Conservation (phyloP, 2,329 filamentous ascomycete species). For the Pseudogymnoascus sp. region DNA sequence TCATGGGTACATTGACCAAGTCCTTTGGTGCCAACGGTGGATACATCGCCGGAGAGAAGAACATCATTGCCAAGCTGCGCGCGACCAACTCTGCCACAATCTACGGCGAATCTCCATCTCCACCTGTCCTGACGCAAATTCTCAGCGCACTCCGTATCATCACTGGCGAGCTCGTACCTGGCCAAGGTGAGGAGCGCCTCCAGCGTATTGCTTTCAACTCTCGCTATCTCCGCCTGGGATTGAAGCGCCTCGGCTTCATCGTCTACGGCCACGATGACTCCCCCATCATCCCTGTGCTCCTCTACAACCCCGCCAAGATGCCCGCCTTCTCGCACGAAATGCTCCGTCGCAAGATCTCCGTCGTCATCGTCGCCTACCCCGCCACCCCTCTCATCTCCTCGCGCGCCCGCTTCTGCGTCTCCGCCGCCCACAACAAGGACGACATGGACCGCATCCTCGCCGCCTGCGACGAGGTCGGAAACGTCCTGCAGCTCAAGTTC, state of each 20-base stretch:
- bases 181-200: conserved; percentile 89
- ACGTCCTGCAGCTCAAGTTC: conserved; percentile 90
- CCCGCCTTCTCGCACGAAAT: conserved; percentile 97
- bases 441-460: conserved; percentile 83
- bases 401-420: conserved; percentile 90
- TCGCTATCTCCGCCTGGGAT: conserved; percentile 88
- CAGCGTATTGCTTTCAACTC: conserved; percentile 98
- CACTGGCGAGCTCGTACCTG: conserved; percentile 74
- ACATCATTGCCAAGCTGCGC: conserved; percentile 85
- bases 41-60: conserved; percentile 83
- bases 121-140: conserved; percentile 86
- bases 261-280: conserved; percentile 97
- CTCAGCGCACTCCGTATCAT: conserved; percentile 80
- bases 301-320: conserved; percentile 99
- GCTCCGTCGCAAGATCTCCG: conserved; percentile 93
- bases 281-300: conserved; percentile 85
- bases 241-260: conserved; percentile 95
- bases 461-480: conserved; percentile 88
- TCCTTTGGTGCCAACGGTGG: conserved; percentile 97
- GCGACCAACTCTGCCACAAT: conserved; percentile 77
- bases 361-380: conserved; percentile 95
- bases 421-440: conserved; percentile 94
- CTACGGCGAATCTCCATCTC: conserved; percentile 79
- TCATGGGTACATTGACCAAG: conserved; percentile 98
- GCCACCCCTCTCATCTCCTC: conserved; percentile 93